phyloP scores from a whole-genome alignment of 306 rosid genomes.

The Amphicarpaea edgeworthii region DNA sequence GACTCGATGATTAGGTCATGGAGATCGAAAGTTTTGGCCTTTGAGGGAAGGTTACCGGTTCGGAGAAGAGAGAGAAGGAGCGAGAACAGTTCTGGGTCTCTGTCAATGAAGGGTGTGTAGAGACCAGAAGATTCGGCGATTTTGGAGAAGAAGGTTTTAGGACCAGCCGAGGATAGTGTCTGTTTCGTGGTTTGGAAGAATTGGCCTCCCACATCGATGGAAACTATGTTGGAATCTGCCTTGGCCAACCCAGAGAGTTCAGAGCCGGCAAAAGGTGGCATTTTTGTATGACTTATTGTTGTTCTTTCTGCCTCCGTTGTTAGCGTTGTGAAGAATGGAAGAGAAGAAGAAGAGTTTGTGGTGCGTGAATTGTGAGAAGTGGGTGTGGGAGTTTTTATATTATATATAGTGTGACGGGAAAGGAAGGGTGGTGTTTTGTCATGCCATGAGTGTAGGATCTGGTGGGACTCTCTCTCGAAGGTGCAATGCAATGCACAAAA shows the following conservation, averaged over 20 bases:
- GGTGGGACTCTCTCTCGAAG: slow-evolving; percentile 45
- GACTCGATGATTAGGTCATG: slow-evolving; percentile 83
- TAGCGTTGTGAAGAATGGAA: too few species aligned
- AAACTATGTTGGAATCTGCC: slow-evolving; percentile 63
- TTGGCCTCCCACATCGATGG: slow-evolving; percentile 86
- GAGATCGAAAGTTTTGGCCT: slow-evolving; percentile 71
- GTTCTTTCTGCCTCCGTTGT: too few species aligned
- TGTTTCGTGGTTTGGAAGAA: slow-evolving; percentile 91
- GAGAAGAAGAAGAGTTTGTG: neutral
- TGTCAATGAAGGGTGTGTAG: slow-evolving; percentile 65
- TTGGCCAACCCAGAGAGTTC: slow-evolving; percentile 29
- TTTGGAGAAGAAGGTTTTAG: slow-evolving; percentile 62
- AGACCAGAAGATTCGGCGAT: slow-evolving; percentile 48
- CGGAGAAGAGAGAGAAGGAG: slow-evolving; percentile 88
- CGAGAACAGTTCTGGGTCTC: slow-evolving; percentile 91
- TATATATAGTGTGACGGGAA: neutral
- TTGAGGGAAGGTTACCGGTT: slow-evolving; percentile 88
- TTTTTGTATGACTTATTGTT: neutral
- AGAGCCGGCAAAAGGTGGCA: slow-evolving; percentile 60
- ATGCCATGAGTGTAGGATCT: slow-evolving; percentile 18
- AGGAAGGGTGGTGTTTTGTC: neutral
- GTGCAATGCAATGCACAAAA: neutral
- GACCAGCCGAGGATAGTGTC: slow-evolving; percentile 72
- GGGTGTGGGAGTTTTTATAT: neutral
- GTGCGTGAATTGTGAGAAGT: neutral